These are phyloP conservation scores for Hericium coralloides DNA, from an alignment of 768 basidiomycete genomes.

Conservation along the genomic window DNA sequence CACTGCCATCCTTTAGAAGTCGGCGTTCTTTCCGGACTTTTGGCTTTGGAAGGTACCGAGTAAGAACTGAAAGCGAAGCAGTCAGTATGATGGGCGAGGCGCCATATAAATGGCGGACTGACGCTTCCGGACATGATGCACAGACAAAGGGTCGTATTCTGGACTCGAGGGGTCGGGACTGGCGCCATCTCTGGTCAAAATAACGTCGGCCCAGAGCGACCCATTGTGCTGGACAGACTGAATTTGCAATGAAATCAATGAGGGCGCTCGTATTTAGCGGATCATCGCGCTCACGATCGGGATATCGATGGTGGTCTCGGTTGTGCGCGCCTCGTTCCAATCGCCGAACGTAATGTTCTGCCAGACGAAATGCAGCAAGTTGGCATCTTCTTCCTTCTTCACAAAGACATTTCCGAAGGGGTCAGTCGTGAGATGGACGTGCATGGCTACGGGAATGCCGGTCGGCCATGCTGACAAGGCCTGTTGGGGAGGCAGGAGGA, in stretches of 20 bases:
- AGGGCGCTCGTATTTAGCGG: background rate
- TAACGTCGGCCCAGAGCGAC: constrained; percentile 78
- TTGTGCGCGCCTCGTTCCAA: constrained; percentile 53
- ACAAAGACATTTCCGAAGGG: constrained; percentile 53
- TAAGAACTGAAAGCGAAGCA: constrained; percentile 49
- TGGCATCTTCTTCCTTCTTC: constrained; percentile 33
- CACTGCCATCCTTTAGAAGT: constrained; percentile 41
- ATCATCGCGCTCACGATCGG: constrained; percentile 44
- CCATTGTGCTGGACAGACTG: constrained; percentile 74
- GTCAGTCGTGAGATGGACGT: constrained; percentile 66
- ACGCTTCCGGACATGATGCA: constrained; percentile 75
- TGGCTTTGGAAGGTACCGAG: constrained; percentile 67
- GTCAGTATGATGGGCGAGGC: background rate
- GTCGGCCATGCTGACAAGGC: constrained; percentile 52
- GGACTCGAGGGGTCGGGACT: constrained; percentile 54
- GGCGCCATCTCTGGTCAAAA: constrained; percentile 56
- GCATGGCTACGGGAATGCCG: constrained; percentile 54
- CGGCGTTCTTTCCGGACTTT: constrained; percentile 80
- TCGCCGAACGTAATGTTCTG: constrained; percentile 70
- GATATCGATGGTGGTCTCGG: constrained; percentile 49
- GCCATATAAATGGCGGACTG: constrained; percentile 20
- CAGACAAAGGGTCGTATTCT: constrained; percentile 41
- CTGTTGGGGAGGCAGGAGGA: constrained; percentile 44
- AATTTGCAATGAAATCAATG: background rate
- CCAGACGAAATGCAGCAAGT: constrained; percentile 67